Evolutionary conservation across 1,139 yeast species (phyloP), one percentile per base, ranked within the genome.

Genomic region (Spathaspora jeffriesii): DNA sequence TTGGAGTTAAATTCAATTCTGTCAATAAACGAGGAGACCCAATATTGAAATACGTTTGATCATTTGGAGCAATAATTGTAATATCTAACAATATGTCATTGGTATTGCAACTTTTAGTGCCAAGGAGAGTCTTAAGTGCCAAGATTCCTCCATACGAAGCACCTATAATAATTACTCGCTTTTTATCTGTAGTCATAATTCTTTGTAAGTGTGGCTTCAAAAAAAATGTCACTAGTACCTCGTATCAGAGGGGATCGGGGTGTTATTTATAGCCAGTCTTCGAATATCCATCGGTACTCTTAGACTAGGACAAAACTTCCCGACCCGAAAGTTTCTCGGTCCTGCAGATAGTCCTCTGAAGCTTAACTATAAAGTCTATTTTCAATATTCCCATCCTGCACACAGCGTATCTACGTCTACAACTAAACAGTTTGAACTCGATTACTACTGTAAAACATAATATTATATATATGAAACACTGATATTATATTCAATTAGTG

Each of bases 11-110:
- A 6, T 58, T 59, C 2, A 66, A 61, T 40, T 70, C 68, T 3
- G 61, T 53, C 37, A 70, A 50, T 17, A 68, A 54, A 37, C 76
- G 55, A 3, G 77, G 76, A n/a, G 67, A 50, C 3, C 65, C 63
- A 5, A 63, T 53, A 42, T 58, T 61, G 48, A 52, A 63, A 46
- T 45, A 64, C 1, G 56, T 45, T 31, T 54, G 44, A 43, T 56
- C 50, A 25, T 62, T 60, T 5, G 60, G 53, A 8, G 69, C 54
- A 5, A 64, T 50, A 9, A 61, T 15, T 4, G 55, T 54, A 14
- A 43, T 37, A 17, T 25, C 20, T 30, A 6, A 36, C 2, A 34
- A 36, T 36, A 22, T 27, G 10, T 42, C 34, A 18, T 32, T 30
- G 1, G 28, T 15, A 21, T 38, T 28, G 17, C 41, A 38, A 3